Base-by-base conservation (phyloP, 2,329 filamentous ascomycete species). In the Zalaria sp. region DNA sequence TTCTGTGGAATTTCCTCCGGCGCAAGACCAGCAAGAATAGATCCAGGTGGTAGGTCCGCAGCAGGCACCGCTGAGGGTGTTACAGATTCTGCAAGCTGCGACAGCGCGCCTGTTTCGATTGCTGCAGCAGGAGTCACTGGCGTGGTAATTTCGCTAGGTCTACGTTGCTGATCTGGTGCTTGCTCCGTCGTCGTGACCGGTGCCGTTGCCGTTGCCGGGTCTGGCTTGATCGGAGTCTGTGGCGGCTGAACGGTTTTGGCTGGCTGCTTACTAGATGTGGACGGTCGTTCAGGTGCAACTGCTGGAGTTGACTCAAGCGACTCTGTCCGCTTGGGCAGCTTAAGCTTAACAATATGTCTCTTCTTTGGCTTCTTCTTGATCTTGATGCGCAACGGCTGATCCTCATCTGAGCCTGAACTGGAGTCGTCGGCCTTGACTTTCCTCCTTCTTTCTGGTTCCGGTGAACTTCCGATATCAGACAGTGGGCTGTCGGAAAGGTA, bases 381-480 rank as follows among this genome's bases (percentile, higher is more conserved):
- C 42, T 50, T 52, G 29, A 51, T 45, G 25, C 43, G 37, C 4
- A 45, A 34, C 8, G 43, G 40, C 34, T 39, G 35, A 10, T 45
- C 43, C 10, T 41, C 37, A 5, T 40, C 41, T 9, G 46, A 48
- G 3, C 38, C 5, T 41, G 59, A 59, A 41, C 63, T 63, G 5
- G 72, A 76, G 2, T 71, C 75, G 45, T 75, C 73, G 36, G 67
- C 66, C 35, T 71, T 66, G 34, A 55, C 61, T 44, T 74, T 69
- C 29, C 69, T 75, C 8, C 48, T 49, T 32, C 29, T 32, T n/a
- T n/a, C 29, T 5, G 11, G 11, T 5, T 43, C 42, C 11, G 41
- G 43, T n/a, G 41, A 40, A 38, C 46, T 47, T 5, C 40, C 43
- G 28, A 46, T 32, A 7, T 46, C 42, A 28, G 44, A 45, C 7